Evolutionary conservation across 2,329 filamentous ascomycete genomes (phyloP), one percentile per base, ranked within the genome.

Genomic region (Monilinia vaccinii-corymbosi): DNA sequence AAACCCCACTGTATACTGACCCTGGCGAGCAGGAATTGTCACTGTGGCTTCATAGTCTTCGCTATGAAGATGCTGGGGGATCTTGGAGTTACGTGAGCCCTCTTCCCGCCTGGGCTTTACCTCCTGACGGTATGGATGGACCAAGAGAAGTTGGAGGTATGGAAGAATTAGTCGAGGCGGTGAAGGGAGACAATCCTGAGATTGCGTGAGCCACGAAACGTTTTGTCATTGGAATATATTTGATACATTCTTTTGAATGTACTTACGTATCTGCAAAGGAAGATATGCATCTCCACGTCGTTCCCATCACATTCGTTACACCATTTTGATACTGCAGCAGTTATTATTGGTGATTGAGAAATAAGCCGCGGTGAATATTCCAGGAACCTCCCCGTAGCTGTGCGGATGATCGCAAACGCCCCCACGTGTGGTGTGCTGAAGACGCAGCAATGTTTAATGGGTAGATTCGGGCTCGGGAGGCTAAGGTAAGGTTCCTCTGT

Each of bases 1-100:
- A 87, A 61, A 96, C 94, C 23, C 88, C 90, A 25, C 78, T 99
- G 47, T 99, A 97, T 74, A 95, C 89, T 18, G 94, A 99, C 71
- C 94, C 94, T 0, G 92, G 92, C 1, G 75, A 80, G 46, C 92
- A 97, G 69, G 94, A 99, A 76, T 79, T 99, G 50, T 90, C 89
- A 0, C 87, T 99, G 45, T 99, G 93, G 81, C 79, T 99, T 63
- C 94, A 99, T 76, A 95, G 93, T 60, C 83, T 91, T 62, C 85
- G 89, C 49, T 99, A 99, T 72, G 87, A 93, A 66, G 92, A 93
- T 72, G 82, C 85, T 31, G 84, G 85, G 31, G 93, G 92, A 4
- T 79, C 79, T 57, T 99, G 94, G 94, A 85, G 85, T 57, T 97
- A 97, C 73, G 83, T 87, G 70, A 97, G 92, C 66, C 82, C 85